Percentiles rank a stretch among this genome's conserved stretches.
phyloP scores from a whole-genome alignment of 495 filamentous ascomycete genomes.

The Emericellopsis terricola region DNA sequence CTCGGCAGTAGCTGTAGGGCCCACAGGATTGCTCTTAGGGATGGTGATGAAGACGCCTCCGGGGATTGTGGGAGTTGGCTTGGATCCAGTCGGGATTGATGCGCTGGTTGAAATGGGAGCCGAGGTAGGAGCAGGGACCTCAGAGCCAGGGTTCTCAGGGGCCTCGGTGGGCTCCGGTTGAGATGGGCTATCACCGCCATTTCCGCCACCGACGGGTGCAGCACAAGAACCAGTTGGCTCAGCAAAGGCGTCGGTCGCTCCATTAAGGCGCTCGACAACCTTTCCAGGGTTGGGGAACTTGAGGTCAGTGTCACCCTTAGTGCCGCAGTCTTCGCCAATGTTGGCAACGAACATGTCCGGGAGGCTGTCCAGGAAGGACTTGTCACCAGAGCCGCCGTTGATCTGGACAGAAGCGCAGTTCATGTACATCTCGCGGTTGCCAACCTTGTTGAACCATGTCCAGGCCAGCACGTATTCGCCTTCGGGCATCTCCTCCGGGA shows the following conservation, averaged over 20 bases:
- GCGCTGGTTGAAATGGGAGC: not conserved
- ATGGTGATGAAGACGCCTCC: constrained; percentile 50
- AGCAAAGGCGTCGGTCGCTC: constrained; percentile 2
- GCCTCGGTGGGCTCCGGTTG: constrained; percentile 1
- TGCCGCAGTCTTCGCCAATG: constrained; percentile 39
- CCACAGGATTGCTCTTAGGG: constrained; percentile 9
- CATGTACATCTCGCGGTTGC: constrained; percentile 92
- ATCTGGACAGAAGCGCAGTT: constrained; percentile 68
- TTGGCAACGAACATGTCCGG: constrained; percentile 75
- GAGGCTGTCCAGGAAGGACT: constrained; percentile 34
- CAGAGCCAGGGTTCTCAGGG: not conserved
- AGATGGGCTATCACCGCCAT: not conserved
- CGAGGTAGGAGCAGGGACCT: not conserved
- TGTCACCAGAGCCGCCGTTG: constrained; percentile 27
- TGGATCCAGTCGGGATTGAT: constrained; percentile 1
- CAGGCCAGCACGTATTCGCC: constrained; percentile 59
- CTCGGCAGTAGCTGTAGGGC: not conserved
- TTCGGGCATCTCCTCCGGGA: constrained; percentile 36
- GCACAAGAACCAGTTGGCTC: not conserved
- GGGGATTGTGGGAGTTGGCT: constrained; percentile 26
- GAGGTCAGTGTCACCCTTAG: constrained; percentile 22
- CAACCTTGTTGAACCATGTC: constrained; percentile 83
- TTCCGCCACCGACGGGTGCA: constrained; percentile 5
- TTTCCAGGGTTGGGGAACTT: constrained; percentile 37
- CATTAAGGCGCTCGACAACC: constrained; percentile 24